Conservation (phyloP, 768 basidiomycete genomes). For the Suillus variegatus region DNA sequence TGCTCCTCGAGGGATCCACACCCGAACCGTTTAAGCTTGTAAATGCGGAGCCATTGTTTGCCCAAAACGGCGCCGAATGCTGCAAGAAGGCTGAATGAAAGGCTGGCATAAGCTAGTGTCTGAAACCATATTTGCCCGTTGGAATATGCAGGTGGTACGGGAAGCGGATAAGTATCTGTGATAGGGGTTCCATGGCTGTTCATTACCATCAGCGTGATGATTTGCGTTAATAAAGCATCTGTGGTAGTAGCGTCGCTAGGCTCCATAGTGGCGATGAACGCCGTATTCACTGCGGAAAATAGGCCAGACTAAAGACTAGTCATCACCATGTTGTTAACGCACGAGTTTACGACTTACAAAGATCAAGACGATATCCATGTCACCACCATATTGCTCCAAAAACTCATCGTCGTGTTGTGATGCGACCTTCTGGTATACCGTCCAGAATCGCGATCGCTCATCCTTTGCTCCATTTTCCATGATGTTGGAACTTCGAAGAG, state of each 20-base stretch:
- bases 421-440: slow-evolving; percentile 6
- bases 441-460: slow-evolving; percentile 3
- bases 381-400: slow-evolving; percentile 4
- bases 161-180: background rate
- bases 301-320: slow-evolving; percentile 14
- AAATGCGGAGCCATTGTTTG: slow-evolving; percentile 16
- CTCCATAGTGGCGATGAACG: slow-evolving; percentile 13
- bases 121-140: slow-evolving; percentile 13
- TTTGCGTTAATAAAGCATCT: slow-evolving; percentile 3
- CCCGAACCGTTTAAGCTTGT: slow-evolving; percentile 3
- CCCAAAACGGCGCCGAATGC: slow-evolving; percentile 18
- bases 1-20: slow-evolving; percentile 11
- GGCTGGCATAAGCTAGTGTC: slow-evolving; percentile 15
- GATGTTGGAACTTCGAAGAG: slow-evolving; percentile 7
- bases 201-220: slow-evolving; percentile 8
- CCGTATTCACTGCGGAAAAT: slow-evolving; percentile 17
- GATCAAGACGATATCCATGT: slow-evolving; percentile 9
- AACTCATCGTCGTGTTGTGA: slow-evolving; percentile 4
- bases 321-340: background rate
- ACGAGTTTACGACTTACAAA: slow-evolving; percentile 2
- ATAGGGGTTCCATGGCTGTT: slow-evolving; percentile 7
- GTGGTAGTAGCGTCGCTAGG: slow-evolving; percentile 3
- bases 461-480: slow-evolving; percentile 2
- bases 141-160: background rate
- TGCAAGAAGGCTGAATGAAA: slow-evolving; percentile 15